These are phyloP conservation scores for Oryza rufipogon DNA, from an alignment of 176 grass and related monocot species.

Conservation along the genomic window DNA sequence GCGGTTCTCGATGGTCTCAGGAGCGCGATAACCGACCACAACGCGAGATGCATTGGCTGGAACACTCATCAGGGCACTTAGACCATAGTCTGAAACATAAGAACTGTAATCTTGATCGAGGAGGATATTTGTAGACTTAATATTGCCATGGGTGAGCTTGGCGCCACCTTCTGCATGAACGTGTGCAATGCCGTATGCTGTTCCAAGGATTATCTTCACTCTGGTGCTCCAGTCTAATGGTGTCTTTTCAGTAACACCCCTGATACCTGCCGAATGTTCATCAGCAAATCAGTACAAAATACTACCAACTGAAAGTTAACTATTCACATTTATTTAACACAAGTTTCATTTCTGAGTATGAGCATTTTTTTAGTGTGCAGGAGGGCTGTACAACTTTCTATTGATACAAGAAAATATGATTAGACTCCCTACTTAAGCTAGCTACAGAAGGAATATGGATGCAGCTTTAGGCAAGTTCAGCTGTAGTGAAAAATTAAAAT, in stretches of 20 bases:
- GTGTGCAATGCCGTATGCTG: conserved; percentile 71
- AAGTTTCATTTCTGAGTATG: neutral
- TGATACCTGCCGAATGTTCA: conserved; percentile 53
- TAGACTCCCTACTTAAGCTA: neutral
- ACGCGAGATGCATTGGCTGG: conserved; percentile 63
- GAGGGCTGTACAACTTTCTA: neutral
- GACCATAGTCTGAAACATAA: conserved; percentile 76
- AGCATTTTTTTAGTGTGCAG: neutral
- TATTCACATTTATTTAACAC: neutral
- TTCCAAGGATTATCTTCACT: conserved; percentile 77
- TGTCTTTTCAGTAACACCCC: conserved; percentile 57
- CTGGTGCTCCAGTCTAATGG: conserved; percentile 79
- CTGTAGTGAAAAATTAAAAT: neutral
- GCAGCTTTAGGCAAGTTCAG: conserved; percentile 15
- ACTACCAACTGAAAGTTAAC: neutral
- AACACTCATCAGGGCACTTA: conserved; percentile 57
- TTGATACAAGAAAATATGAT: neutral
- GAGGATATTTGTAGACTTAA: conserved; percentile 90
- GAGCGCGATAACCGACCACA: conserved; percentile 78
- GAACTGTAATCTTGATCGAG: conserved; percentile 65
- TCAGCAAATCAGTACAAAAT: neutral
- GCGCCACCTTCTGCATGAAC: conserved; percentile 76
- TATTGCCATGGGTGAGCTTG: conserved; percentile 88
- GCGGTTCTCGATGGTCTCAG: conserved; percentile 76
- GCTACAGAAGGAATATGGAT: neutral